Base-by-base conservation (phyloP, 2,329 filamentous ascomycete genomes). In the Talaromyces albobiverticillius region DNA sequence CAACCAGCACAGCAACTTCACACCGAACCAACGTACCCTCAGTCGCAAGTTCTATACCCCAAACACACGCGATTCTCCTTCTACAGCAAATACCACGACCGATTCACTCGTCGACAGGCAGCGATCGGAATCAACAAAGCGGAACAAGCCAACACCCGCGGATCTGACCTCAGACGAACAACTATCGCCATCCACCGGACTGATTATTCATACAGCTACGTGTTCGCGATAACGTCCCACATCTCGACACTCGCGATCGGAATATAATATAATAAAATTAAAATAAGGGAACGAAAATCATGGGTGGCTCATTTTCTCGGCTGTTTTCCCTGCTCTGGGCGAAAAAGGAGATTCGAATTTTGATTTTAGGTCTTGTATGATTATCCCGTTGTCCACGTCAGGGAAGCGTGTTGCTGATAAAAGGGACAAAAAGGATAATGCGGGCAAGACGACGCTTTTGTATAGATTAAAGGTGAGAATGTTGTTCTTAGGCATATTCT, bases 271-370 rank as follows among this genome's bases (percentile, higher is more conserved):
- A n/a, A n/a, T n/a, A n/a, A n/a, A n/a, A n/a, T n/a, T n/a, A n/a
- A 29, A 29, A 29, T 5, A 29, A 29, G 10, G 10, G 26, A 29
- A 41, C n/a, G 38, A 9, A 18, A 55, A 74, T 47, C 56, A 84
- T 84, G 81, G 81, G 81, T 60, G 80, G 74, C 59, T 79, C 77
- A 58, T 69, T 84, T 59, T 83, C 81, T 53, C 75, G 78, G 58
- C 73, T 83, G 61, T 78, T 90, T 65, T 89, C 87, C 73, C 77
- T 95, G 58, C 66, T 95, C 59, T 97, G 88, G 86, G 79, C 89
- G 40, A 97, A 97, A 81, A 99, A 97, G 79, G 94, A 99, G 78
- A 96, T 96, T 61, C 82, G 94, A 65, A 99, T 99, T 76, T 76
- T 99, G 72, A 96, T 96, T 63, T 77, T 96, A 57, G 92, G 92